A percentile compares a stretch with the other conserved stretches of the same genome.
phyloP scores from a whole-genome alignment of 176 grass and related monocot species.

The Alloteropsis semialata region DNA sequence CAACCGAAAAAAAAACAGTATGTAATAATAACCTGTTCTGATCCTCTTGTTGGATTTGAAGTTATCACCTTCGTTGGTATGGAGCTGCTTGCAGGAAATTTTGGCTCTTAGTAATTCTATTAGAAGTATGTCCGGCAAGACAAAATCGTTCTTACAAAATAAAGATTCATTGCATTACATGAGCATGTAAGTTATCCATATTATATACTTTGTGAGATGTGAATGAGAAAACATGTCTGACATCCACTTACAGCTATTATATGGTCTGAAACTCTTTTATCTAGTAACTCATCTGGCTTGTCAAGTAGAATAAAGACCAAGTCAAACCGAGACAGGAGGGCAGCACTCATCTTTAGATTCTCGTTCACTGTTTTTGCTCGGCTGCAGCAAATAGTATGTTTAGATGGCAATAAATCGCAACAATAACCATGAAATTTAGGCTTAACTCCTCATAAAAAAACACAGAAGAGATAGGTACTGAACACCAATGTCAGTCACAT shows the following conservation, averaged over 20 bases:
- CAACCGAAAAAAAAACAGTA: not conserved
- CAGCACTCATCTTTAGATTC: constrained; percentile 84
- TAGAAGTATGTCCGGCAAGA: constrained; percentile 1
- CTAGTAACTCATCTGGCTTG: constrained; percentile 69
- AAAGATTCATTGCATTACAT: not conserved
- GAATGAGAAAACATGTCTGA: not conserved
- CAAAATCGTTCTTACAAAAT: not conserved
- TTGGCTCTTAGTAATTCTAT: not conserved
- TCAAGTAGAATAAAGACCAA: constrained; percentile 95
- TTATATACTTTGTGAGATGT: not conserved
- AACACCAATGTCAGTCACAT: not conserved
- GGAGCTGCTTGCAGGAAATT: constrained; percentile 53
- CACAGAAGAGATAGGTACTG: not conserved
- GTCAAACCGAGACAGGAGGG: constrained; percentile 91
- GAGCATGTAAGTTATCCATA: not conserved
- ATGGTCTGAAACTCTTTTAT: constrained; percentile 87
- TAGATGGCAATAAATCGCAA: not conserved
- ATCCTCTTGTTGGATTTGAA: constrained; percentile 51
- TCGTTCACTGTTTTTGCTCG: constrained; percentile 93
- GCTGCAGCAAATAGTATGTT: constrained; percentile 44
- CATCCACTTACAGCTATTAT: constrained; percentile 73
- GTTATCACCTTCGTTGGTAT: constrained; percentile 39
- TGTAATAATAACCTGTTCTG: constrained; percentile 51
- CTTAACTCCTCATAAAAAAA: not conserved
- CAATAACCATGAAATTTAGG: not conserved